Conservation (phyloP, 345 rosid genomes). For the Rhodamnia rubescens region DNA sequence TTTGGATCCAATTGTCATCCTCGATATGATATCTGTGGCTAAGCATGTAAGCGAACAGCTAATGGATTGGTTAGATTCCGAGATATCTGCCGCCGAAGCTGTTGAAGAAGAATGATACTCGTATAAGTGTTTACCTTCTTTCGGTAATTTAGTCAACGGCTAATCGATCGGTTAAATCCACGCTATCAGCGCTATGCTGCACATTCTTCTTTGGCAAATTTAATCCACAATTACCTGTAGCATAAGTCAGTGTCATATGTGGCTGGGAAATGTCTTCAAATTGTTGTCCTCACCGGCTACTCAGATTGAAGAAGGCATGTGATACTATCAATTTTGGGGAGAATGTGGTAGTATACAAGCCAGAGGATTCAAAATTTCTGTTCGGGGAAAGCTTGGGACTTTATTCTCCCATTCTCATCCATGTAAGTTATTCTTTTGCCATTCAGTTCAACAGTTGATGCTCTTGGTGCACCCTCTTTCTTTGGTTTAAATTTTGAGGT, state of each 20-base stretch:
- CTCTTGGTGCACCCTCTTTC: not conserved
- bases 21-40: constrained; percentile 86
- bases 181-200: constrained; percentile 49
- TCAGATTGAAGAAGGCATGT: not conserved
- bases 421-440: not conserved
- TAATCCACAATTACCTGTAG: not conserved
- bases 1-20: constrained; percentile 69
- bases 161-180: constrained; percentile 47
- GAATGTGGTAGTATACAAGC: not conserved
- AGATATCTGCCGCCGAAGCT: constrained; percentile 86
- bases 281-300: not conserved
- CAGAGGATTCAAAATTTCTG: not conserved
- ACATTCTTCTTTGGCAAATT: not conserved
- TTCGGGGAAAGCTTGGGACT: not conserved
- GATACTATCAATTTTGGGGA: not conserved
- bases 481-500: not conserved
- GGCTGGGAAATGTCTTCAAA: not conserved
- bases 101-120: constrained; percentile 10
- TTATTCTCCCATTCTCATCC: not conserved
- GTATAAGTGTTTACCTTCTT: not conserved
- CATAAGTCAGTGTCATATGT: not conserved
- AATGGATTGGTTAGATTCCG: constrained; percentile 57
- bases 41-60: constrained; percentile 58
- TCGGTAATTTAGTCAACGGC: not conserved
- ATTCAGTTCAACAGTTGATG: not conserved